Evolutionary conservation across 2,329 filamentous ascomycete species (phyloP), one percentile per base, ranked within the genome.

Genomic region (Fusarium torreyae): DNA sequence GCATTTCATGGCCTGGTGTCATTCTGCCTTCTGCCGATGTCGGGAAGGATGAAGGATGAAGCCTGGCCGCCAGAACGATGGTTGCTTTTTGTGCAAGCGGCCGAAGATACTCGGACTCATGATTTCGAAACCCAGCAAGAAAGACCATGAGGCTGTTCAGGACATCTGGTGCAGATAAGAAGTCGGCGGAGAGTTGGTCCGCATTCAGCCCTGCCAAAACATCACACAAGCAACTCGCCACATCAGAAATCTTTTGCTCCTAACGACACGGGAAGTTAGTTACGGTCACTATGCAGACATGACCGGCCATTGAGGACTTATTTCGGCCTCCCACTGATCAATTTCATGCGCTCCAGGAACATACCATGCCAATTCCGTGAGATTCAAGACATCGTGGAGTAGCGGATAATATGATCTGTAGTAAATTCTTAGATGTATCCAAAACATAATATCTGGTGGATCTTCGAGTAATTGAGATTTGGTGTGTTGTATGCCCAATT

Each of bases 321-420:
- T 48, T 24, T 20, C 18, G 18, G 18, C 18, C 18, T 20, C 18
- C 45, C 45, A 49, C 14, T 36, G n/a, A 49, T 36, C 33, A 24
- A 36, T 24, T 14, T 36, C 31, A 36, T 49, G 14, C 31, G 15
- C 26, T 49, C 36, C n/a, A 22, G 31, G 33, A 45, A 45, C 68
- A 45, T 56, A 73, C 70, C 69, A 73, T 66, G 43, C 70, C 70
- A 39, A 73, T 66, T 18, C 70, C 70, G 22, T 73, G 70, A 20
- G 60, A 59, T 33, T 71, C 67, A 6, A 71, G 57, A 17, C 55
- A 66, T 38, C 34, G 10, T 17, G 40, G 43, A 31, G 50, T 62
- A 18, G 60, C 69, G 8, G 33, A 53, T 10, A 63, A 58, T 36
- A 71, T 57, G 15, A 66, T 50, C 17, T 51, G n/a, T 13, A 71